Conservation (phyloP, 352 stramenopile genomes). For the Globisporangium okanoganense region DNA sequence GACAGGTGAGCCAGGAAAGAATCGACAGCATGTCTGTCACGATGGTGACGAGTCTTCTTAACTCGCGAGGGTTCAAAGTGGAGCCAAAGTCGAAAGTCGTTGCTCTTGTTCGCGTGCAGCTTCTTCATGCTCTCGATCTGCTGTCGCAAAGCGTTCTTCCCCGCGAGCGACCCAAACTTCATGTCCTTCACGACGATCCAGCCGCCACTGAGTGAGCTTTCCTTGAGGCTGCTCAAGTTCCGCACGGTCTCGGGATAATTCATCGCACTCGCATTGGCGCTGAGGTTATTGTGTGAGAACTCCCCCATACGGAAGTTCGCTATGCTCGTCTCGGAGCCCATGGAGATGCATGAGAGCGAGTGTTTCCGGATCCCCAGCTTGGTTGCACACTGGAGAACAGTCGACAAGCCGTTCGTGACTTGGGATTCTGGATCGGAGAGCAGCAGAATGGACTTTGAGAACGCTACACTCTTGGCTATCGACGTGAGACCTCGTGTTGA, state of each 20-base stretch:
- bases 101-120: slow-evolving; percentile 23
- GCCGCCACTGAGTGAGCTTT: slow-evolving; percentile 19
- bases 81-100: slow-evolving; percentile 33
- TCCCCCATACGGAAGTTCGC: slow-evolving; percentile 9
- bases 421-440: slow-evolving; percentile 7
- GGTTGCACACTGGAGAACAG: slow-evolving; percentile 10
- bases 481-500: slow-evolving; percentile 3
- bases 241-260: slow-evolving; percentile 5
- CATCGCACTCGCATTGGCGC: slow-evolving; percentile 10
- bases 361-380: slow-evolving; percentile 5
- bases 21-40: neutral
- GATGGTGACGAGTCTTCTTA: neutral
- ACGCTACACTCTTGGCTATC: slow-evolving; percentile 1
- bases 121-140: slow-evolving; percentile 24
- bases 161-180: neutral
- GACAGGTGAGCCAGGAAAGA: slow-evolving; percentile 15
- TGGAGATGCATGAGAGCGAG: slow-evolving; percentile 13
- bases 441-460: slow-evolving; percentile 14
- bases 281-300: slow-evolving; percentile 12
- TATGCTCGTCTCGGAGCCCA: slow-evolving; percentile 10
- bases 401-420: neutral
- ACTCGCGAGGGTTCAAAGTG: slow-evolving; percentile 14
- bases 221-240: slow-evolving; percentile 23
- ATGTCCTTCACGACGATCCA: slow-evolving; percentile 32
- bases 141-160: slow-evolving; percentile 26